A percentile compares a stretch with the other conserved stretches of the same genome.
Conservation (phyloP, 75 land plant species). For the Selaginella moellendorffii region DNA sequence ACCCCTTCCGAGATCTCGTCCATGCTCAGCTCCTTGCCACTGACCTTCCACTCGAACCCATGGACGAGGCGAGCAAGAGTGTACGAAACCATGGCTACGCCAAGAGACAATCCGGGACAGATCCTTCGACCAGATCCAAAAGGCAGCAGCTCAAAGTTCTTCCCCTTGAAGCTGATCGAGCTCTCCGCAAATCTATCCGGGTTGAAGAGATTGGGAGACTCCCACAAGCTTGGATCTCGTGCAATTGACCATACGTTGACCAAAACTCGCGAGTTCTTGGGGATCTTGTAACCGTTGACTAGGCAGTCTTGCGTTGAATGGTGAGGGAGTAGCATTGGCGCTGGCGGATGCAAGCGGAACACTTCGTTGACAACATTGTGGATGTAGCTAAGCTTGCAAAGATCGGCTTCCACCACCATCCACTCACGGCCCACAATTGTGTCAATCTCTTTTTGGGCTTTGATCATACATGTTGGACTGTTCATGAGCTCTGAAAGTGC, state of each 20-base stretch:
- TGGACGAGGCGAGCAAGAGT: not conserved
- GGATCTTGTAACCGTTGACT: not conserved
- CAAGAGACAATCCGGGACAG: not conserved
- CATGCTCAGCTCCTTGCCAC: too few relatives aligned
- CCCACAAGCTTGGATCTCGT: not conserved
- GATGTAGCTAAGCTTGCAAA: not conserved
- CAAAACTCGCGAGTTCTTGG: not conserved
- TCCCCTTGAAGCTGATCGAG: not conserved
- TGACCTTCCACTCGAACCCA: not conserved
- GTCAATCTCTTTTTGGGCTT: not conserved
- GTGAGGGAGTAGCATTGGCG: not conserved
- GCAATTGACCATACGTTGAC: not conserved
- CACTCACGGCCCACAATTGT: not conserved
- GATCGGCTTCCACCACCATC: not conserved
- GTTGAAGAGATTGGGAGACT: not conserved
- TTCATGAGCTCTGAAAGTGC: not conserved
- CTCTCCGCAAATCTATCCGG: not conserved
- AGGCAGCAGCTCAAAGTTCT: not conserved
- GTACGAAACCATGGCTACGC: not conserved
- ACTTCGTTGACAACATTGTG: not conserved
- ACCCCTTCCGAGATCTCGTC: too few relatives aligned
- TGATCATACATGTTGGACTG: not conserved
- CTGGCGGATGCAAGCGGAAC: not conserved
- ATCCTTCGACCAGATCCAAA: not conserved
- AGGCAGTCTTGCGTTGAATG: not conserved